Conservation (phyloP, 495 filamentous ascomycete species). For the Hypomontagnella monticulosa region DNA sequence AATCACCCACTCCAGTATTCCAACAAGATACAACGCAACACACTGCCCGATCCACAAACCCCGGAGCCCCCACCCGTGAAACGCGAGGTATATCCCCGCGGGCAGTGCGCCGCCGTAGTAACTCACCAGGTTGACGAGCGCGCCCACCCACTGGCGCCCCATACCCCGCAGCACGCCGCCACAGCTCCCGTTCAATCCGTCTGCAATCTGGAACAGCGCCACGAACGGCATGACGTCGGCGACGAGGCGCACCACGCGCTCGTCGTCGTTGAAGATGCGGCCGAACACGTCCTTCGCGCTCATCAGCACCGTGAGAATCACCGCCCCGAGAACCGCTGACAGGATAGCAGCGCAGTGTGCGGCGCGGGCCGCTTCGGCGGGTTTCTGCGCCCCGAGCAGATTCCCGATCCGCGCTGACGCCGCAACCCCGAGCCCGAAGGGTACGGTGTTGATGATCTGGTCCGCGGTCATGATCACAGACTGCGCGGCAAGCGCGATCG, state of each 20-base stretch:
- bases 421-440: conserved; percentile 89
- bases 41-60: conserved; percentile 93
- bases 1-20: conserved; percentile 80
- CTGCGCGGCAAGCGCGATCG: conserved; percentile 84
- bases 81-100: conserved; percentile 85
- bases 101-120: conserved; percentile 90
- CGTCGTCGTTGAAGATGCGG: conserved; percentile 84
- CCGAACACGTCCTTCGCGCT: conserved; percentile 79
- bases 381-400: conserved; percentile 76
- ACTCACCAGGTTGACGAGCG: conserved; percentile 85
- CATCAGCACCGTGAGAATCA: conserved; percentile 79
- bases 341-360: conserved; percentile 83
- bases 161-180: conserved; percentile 84
- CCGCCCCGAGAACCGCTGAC: conserved; percentile 71
- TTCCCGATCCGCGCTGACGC: conserved; percentile 84
- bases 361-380: conserved; percentile 73
- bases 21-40: conserved; percentile 86
- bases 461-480: conserved; percentile 95
- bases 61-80: conserved; percentile 86
- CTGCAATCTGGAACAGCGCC: conserved; percentile 93
- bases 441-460: conserved; percentile 91
- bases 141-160: conserved; percentile 89
- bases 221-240: conserved; percentile 88
- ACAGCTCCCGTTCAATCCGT: conserved; percentile 87
- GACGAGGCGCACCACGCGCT: conserved; percentile 76